Evolutionary conservation across 106 monocot genomes (phyloP).

Genomic region (Phalaenopsis equestris): DNA sequence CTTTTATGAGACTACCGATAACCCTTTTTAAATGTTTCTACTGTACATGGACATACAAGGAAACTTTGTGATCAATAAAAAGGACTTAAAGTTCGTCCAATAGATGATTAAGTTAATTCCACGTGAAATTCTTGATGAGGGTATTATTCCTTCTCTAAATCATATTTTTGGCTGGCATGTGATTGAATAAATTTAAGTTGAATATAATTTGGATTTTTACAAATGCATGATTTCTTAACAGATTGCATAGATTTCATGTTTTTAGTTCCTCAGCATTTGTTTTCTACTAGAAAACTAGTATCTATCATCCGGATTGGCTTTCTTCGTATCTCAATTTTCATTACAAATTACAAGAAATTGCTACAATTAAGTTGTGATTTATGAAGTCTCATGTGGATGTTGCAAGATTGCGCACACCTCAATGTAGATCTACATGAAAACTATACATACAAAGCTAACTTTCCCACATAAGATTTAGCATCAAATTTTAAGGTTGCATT

Average conservation of each 20-base stretch:
- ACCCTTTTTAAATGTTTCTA: not conserved
- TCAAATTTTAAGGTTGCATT: too few relatives aligned
- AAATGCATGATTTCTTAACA: not conserved
- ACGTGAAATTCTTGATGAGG: not conserved
- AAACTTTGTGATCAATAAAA: not conserved
- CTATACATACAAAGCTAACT: too few relatives aligned
- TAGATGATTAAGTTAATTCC: not conserved
- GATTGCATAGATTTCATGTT: not conserved
- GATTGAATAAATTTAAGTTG: not conserved
- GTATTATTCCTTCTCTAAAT: not conserved
- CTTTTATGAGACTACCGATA: not conserved
- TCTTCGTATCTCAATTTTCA: not conserved
- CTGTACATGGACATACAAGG: not conserved
- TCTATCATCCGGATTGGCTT: not conserved
- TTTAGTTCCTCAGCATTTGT: not conserved
- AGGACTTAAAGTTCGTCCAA: not conserved
- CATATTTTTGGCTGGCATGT: not conserved
- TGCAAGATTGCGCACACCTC: too few relatives aligned
- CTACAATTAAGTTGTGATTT: not conserved
- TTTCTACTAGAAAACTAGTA: not conserved
- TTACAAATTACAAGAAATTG: not conserved
- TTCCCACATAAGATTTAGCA: too few relatives aligned
- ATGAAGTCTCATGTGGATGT: not conserved
- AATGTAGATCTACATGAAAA: too few relatives aligned
- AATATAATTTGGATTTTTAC: not conserved